These are phyloP conservation scores for Apium graveolens DNA, from an alignment of 129 eudicot species.

Conservation along the genomic window DNA sequence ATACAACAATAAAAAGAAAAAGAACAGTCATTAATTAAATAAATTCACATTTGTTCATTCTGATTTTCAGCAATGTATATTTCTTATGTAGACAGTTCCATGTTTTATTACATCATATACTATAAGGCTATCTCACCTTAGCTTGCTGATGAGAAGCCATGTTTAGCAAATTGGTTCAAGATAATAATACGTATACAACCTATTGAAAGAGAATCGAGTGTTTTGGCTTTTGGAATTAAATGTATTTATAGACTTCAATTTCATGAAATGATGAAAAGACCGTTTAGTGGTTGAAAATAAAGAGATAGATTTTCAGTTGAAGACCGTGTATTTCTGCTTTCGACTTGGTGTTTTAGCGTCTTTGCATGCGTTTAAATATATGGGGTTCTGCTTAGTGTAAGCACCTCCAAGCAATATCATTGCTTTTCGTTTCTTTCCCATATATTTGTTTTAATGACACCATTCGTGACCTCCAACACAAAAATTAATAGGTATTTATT, in stretches of 20 bases:
- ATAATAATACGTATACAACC: not conserved
- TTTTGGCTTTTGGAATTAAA: not conserved
- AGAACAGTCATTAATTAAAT: not conserved
- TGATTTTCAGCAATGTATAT: not conserved
- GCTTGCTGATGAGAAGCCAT: not conserved
- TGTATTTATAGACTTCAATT: not conserved
- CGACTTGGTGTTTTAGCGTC: not conserved
- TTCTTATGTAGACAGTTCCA: too few species aligned
- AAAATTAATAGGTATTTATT: too few species aligned
- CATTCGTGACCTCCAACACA: not conserved
- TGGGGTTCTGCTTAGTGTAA: not conserved
- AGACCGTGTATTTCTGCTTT: conserved; percentile 2
- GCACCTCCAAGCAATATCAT: not conserved
- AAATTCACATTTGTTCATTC: not conserved
- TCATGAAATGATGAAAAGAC: not conserved
- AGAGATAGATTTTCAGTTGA: not conserved
- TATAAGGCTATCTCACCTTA: not conserved
- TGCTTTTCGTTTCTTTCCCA: too few species aligned
- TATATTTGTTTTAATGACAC: not conserved
- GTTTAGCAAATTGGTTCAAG: not conserved
- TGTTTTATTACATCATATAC: too few species aligned
- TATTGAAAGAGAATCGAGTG: not conserved
- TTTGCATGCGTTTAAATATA: not conserved
- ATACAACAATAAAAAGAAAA: not conserved
- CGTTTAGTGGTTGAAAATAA: not conserved